These are phyloP conservation scores for Nigrograna mackinnonii DNA, from an alignment of 2,329 filamentous ascomycete species.

Conservation along the genomic window DNA sequence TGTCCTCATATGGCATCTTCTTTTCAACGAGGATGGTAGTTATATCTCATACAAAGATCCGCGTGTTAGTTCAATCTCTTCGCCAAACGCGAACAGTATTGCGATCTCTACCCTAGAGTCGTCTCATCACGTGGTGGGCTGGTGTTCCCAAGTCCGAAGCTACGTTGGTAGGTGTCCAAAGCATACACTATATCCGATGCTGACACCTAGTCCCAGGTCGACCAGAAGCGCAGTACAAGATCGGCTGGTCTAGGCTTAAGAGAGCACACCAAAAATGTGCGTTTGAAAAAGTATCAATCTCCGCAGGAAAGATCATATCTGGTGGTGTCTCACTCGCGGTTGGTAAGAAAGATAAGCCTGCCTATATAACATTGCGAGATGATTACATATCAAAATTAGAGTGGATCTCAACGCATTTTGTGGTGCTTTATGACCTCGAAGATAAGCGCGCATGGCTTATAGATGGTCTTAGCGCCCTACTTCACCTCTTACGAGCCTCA, in stretches of 20 bases:
- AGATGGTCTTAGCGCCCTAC: constrained; percentile 39
- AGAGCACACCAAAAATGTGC: neutral
- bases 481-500: constrained; percentile 32
- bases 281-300: neutral
- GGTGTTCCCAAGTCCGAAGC: neutral
- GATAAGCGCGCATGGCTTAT: constrained; percentile 39
- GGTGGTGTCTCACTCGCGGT: neutral
- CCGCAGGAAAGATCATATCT: constrained; percentile 1
- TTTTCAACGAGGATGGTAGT: constrained; percentile 6
- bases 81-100: neutral
- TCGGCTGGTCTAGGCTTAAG: neutral
- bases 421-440: constrained; percentile 24
- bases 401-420: constrained; percentile 30
- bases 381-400: constrained; percentile 1
- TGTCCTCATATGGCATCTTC: constrained; percentile 37
- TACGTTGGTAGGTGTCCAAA: neutral
- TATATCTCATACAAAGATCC: constrained; percentile 4
- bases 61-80: too few species aligned
- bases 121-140: constrained; percentile 5
- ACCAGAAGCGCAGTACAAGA: neutral
- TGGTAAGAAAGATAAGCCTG: neutral
- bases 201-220: neutral
- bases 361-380: neutral
- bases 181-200: neutral
- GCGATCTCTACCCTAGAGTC: neutral